Conservation (phyloP, 768 basidiomycete species). For the Leucosporidium scottii region DNA sequence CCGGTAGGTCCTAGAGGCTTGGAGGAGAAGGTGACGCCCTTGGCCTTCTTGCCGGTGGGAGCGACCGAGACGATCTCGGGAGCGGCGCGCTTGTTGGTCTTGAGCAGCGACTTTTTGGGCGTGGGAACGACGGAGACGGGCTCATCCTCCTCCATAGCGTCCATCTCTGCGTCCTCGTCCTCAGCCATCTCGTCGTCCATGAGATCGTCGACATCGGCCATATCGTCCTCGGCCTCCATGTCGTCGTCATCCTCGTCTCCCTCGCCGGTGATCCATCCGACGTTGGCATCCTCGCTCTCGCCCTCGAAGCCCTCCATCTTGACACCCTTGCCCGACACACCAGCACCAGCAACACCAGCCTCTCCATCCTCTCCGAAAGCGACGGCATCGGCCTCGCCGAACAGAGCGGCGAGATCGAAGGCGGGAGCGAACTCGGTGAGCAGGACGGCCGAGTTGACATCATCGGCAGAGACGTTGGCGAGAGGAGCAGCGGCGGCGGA, state of each 20-base stretch:
- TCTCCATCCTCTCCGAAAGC: slow-evolving; percentile 53
- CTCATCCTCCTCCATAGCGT: slow-evolving; percentile 25
- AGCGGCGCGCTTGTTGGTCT: slow-evolving; percentile 27
- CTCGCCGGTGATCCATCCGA: slow-evolving; percentile 24
- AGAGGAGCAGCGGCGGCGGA: slow-evolving; percentile 48
- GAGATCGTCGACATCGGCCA: neutral
- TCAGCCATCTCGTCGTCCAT: slow-evolving; percentile 25
- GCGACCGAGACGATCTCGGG: slow-evolving; percentile 32
- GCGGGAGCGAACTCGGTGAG: slow-evolving; percentile 65
- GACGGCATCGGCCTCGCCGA: slow-evolving; percentile 71
- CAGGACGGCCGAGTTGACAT: slow-evolving; percentile 71
- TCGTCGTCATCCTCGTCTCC: slow-evolving; percentile 13
- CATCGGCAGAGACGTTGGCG: slow-evolving; percentile 54
- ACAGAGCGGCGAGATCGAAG: slow-evolving; percentile 73
- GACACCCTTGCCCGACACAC: slow-evolving; percentile 41
- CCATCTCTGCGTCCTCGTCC: slow-evolving; percentile 9
- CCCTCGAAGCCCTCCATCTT: slow-evolving; percentile 42
- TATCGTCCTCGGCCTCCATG: slow-evolving; percentile 22
- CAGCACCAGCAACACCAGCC: slow-evolving; percentile 48
- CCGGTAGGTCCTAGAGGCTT: slow-evolving; percentile 30
- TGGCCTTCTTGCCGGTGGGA: slow-evolving; percentile 31
- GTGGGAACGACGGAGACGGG: neutral
- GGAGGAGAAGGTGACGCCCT: slow-evolving; percentile 32
- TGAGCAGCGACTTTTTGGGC: slow-evolving; percentile 5
- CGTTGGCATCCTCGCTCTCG: slow-evolving; percentile 41